phyloP scores from a whole-genome alignment of 2,329 filamentous ascomycete species.

The Trichophyton equinum region DNA sequence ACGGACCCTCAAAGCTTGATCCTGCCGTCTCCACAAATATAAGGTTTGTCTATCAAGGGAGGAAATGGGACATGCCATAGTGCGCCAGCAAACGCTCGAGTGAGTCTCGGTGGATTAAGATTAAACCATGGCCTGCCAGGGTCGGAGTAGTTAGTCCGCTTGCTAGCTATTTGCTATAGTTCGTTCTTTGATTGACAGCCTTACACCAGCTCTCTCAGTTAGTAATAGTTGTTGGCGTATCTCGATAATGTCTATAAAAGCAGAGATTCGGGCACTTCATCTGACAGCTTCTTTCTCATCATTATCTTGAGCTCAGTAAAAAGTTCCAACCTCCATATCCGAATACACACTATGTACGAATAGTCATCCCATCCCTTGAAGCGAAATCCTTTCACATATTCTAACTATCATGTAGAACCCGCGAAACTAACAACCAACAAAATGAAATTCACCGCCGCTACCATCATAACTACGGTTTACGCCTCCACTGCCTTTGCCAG shows the following conservation, averaged over 20 bases:
- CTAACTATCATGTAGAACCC: neutral
- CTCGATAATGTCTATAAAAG: neutral
- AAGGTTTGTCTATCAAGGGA: neutral
- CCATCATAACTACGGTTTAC: constrained; percentile 3
- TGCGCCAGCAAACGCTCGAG: neutral
- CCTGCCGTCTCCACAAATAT: neutral
- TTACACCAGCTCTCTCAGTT: too few species aligned
- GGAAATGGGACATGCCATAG: neutral
- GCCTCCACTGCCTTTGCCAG: constrained; percentile 6
- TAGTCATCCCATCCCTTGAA: neutral
- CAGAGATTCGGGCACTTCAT: neutral
- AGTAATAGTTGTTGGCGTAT: neutral
- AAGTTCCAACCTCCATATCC: neutral
- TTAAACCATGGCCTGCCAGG: neutral
- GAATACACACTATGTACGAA: neutral
- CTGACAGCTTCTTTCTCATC: neutral
- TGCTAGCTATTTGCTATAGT: neutral
- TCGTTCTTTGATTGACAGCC: too few species aligned
- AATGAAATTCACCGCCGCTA: constrained; percentile 8
- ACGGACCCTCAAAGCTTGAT: neutral
- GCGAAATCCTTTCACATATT: neutral
- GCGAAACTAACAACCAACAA: neutral
- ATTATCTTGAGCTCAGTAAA: neutral
- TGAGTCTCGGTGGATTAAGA: neutral
- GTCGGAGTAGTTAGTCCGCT: neutral